A percentile compares a stretch with the other conserved stretches of the same genome.
Evolutionary conservation across 179 eudicot genomes (phyloP).

Genomic region (Pouteria campechiana): DNA sequence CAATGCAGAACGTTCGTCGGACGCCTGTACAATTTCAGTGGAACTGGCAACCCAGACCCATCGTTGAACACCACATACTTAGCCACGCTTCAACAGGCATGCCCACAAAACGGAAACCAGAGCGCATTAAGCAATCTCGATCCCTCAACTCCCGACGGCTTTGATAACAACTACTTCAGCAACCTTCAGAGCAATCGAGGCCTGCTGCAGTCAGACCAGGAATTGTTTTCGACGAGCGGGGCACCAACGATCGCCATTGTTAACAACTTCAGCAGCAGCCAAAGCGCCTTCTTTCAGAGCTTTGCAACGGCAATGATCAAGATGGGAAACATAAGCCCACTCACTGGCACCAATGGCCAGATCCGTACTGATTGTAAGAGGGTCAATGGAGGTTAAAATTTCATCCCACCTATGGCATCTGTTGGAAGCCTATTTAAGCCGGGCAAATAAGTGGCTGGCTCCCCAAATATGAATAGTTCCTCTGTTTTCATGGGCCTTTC

Average conservation of each 20-base stretch:
- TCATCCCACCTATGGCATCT: too few relatives aligned
- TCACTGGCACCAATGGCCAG: slow-evolving; percentile 19
- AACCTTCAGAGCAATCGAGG: slow-evolving; percentile 16
- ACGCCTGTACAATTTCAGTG: slow-evolving; percentile 30
- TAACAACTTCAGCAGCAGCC: slow-evolving; percentile 3
- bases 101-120: slow-evolving; percentile 16
- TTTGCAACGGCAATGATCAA: slow-evolving; percentile 22
- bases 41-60: slow-evolving; percentile 25
- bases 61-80: slow-evolving; percentile 19
- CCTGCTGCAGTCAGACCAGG: slow-evolving; percentile 22
- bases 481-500: too few relatives aligned
- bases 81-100: slow-evolving; percentile 10
- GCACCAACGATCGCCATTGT: slow-evolving; percentile 13
- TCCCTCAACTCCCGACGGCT: slow-evolving; percentile 7
- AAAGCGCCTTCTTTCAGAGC: slow-evolving; percentile 14
- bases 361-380: slow-evolving; percentile 17
- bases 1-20: slow-evolving; percentile 21
- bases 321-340: slow-evolving; percentile 20
- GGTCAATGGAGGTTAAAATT: slow-evolving; percentile 10
- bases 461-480: too few relatives aligned
- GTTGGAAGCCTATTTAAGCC: too few relatives aligned
- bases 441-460: too few relatives aligned
- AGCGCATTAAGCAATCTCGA: slow-evolving; percentile 14
- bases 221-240: slow-evolving; percentile 11
- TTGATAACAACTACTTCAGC: slow-evolving; percentile 17